Percentiles rank a stretch among this genome's conserved stretches.
Conservation (phyloP, 1,284 basidiomycete species). For the Violaceomyces palustris region DNA sequence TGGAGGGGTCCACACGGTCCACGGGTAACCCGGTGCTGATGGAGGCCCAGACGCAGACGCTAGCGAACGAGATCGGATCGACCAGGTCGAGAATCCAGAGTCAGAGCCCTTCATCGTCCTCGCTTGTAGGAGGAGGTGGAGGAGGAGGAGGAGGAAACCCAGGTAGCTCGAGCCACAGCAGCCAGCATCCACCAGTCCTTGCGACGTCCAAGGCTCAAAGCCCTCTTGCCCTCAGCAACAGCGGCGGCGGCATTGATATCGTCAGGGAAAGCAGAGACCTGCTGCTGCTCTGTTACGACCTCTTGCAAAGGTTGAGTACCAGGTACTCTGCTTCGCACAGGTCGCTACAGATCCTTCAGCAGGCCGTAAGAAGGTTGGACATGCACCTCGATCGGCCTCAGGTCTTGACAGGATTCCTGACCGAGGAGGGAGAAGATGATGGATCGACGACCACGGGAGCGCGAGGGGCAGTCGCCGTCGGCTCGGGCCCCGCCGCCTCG, state of each 20-base stretch:
- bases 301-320: constrained; percentile 14
- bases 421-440: not conserved
- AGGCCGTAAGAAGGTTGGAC: constrained; percentile 20
- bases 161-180: no score
- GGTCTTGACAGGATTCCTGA: not conserved
- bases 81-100: no score
- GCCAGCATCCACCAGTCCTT: no score
- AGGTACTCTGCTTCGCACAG: constrained; percentile 24
- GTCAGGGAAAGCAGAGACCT: constrained; percentile 29
- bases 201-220: no score
- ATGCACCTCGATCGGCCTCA: constrained; percentile 22
- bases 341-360: constrained; percentile 32
- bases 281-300: constrained; percentile 23
- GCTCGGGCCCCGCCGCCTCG: not conserved
- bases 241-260: no score
- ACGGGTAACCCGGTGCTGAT: no score
- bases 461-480: not conserved
- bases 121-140: no score
- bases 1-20: no score
- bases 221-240: no score
- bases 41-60: no score
- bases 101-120: constrained; percentile 11
- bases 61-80: no score
- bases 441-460: not conserved
- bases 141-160: no score